Percentiles rank a stretch among this genome's conserved stretches.
Evolutionary conservation across 1,284 basidiomycete species (phyloP).

Genomic region (Rhodotorula mucilaginosa): DNA sequence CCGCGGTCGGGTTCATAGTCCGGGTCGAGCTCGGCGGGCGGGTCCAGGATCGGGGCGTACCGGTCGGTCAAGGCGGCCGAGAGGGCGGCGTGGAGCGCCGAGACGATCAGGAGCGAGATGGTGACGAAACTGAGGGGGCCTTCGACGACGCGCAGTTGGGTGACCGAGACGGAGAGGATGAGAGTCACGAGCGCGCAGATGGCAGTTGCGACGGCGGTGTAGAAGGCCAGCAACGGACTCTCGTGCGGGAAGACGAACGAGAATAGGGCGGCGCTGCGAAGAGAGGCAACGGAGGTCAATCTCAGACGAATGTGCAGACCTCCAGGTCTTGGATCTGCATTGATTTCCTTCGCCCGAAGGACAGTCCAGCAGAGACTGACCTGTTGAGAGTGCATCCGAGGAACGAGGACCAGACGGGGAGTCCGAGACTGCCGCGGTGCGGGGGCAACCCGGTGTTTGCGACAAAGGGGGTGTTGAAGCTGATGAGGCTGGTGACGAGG

Average conservation of each 20-base stretch:
- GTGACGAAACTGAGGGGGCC: constrained; percentile 30
- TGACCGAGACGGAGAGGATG: constrained; percentile 34
- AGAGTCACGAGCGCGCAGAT: constrained; percentile 23
- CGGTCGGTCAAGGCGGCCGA: constrained; percentile 26
- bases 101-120: constrained; percentile 29
- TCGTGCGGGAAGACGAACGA: constrained; percentile 36
- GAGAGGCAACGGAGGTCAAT: background rate
- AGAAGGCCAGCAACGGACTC: constrained; percentile 22
- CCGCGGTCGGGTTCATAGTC: constrained; percentile 12
- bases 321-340: background rate
- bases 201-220: constrained; percentile 23
- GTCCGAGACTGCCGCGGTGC: constrained; percentile 30
- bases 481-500: constrained; percentile 23
- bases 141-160: constrained; percentile 37
- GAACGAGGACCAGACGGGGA: constrained; percentile 36
- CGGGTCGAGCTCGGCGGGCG: constrained; percentile 29
- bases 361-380: constrained; percentile 4
- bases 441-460: constrained; percentile 30
- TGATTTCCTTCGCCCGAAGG: background rate
- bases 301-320: too few species aligned
- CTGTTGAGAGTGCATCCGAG: constrained; percentile 28
- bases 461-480: constrained; percentile 26
- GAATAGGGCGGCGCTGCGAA: constrained; percentile 29
- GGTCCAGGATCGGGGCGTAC: constrained; percentile 35
- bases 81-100: constrained; percentile 27